Conservation (phyloP, 805 yeast species). For the Candida sithepensis region DNA sequence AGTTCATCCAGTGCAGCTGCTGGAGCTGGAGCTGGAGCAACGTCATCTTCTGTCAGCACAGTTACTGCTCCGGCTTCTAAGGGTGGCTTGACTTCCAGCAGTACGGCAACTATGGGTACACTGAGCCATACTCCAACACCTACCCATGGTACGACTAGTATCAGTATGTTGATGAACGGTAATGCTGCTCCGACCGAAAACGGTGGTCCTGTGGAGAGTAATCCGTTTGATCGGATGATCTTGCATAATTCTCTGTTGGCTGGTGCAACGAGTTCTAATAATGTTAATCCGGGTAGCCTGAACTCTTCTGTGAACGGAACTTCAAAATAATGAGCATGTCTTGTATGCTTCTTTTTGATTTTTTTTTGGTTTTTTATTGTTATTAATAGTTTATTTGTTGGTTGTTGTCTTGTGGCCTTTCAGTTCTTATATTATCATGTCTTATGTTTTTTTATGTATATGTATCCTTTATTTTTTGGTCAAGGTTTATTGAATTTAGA, state of each 20-base stretch:
- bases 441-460: background rate
- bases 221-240: conserved; percentile 24
- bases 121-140: background rate
- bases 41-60: background rate
- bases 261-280: background rate
- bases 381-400: no score
- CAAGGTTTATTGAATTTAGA: background rate
- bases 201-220: conserved; percentile 10
- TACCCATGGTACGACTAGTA: background rate
- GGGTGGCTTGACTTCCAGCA: background rate
- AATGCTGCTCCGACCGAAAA: background rate
- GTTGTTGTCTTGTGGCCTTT: background rate
- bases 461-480: background rate
- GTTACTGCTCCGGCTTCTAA: background rate
- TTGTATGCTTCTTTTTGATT: background rate
- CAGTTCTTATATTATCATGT: background rate
- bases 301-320: background rate
- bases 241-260: conserved; percentile 2
- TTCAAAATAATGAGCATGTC: background rate
- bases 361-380: background rate
- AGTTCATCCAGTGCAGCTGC: background rate
- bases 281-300: background rate
- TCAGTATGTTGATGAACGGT: background rate
- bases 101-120: background rate
- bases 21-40: background rate